Base-by-base conservation (phyloP, 1,139 yeast genomes). In the Scheffersomyces segobiensis region DNA sequence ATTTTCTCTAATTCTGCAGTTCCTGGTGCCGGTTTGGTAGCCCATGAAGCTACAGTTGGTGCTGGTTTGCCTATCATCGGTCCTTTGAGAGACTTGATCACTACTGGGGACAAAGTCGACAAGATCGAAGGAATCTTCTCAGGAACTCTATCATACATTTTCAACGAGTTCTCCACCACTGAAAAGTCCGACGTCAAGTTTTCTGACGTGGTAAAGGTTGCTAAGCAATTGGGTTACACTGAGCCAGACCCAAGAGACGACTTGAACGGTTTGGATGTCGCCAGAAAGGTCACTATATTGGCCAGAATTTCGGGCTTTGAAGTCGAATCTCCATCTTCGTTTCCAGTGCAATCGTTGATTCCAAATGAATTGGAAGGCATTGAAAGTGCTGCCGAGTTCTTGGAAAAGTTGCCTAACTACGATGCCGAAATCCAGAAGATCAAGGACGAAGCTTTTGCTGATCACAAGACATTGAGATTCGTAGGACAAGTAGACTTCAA, bases 201-300 rank as follows among this genome's bases (percentile, higher is more conserved):
- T 72, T 92, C 98, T 42, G 97, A 93, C 58, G 88, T 96, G 55
- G 99, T 95, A 58, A 81, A 83, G 63, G 87, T 87, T 56, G 99
- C 99, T 53, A 93, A 93, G 77, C 78, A 87, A 53, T 83, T 92
- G 66, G 99, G 99, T 53, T 95, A 92, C 84, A 95, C 98, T 52
- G 99, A 96, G 77, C 99, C 99, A 55, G 99, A 95, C 74, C 99
- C 99, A 73, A 88, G 99, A 78, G 99, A 95, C 73, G 99, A 95
- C 72, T 85, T 95, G 75, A 95, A 95, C 73, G 99, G 99, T 60
- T 83, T 95, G 73, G 99, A 95, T 70, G 98, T 95, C 60, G 99
- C 99, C 50, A 89, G 99, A 82, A 95, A 95, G 76, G 97, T 95
- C 47, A 93, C 99, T 39, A 95, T 95, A 63, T 84, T 95, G 63